Evolutionary conservation across 441 rosid genomes (phyloP).

Genomic region (Breynia disticha): DNA sequence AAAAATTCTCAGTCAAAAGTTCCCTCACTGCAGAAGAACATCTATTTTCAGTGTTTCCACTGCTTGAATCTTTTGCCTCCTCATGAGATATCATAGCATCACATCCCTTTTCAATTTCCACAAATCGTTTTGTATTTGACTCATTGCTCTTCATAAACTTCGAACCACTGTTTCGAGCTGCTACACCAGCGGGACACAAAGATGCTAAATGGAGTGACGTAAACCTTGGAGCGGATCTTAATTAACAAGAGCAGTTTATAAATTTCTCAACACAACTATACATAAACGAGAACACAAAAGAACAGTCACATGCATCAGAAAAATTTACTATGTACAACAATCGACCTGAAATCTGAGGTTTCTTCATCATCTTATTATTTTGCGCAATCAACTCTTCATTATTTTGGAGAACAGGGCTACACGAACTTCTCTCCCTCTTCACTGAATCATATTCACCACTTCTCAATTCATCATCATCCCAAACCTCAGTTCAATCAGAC

Average conservation of each 20-base stretch:
- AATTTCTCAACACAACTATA: not conserved
- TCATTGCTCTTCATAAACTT: slow-evolving; percentile 18
- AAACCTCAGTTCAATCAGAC: slow-evolving; percentile 31
- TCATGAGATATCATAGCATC: slow-evolving; percentile 19
- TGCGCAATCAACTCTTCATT: slow-evolving; percentile 16
- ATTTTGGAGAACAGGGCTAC: slow-evolving; percentile 6
- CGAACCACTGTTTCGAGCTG: slow-evolving; percentile 31
- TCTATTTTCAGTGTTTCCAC: slow-evolving; percentile 25
- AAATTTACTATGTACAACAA: slow-evolving; percentile 2
- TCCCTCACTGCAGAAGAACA: slow-evolving; percentile 42
- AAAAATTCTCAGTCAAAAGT: slow-evolving; percentile 38
- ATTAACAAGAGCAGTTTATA: not conserved
- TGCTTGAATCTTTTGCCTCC: slow-evolving; percentile 21
- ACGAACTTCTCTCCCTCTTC: slow-evolving; percentile 11
- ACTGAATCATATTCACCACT: slow-evolving; percentile 12
- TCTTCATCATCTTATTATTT: slow-evolving; percentile 11
- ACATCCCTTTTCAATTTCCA: slow-evolving; percentile 22
- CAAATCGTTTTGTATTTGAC: slow-evolving; percentile 14
- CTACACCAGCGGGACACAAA: slow-evolving; percentile 63
- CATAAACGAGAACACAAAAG: not conserved
- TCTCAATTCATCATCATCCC: slow-evolving; percentile 21
- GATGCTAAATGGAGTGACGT: slow-evolving; percentile 65
- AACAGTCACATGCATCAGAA: not conserved
- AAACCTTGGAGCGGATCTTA: slow-evolving; percentile 50
- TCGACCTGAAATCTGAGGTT: slow-evolving; percentile 21